phyloP scores from a whole-genome alignment of 2,329 filamentous ascomycete species.

The Aspergillus brasiliensis region DNA sequence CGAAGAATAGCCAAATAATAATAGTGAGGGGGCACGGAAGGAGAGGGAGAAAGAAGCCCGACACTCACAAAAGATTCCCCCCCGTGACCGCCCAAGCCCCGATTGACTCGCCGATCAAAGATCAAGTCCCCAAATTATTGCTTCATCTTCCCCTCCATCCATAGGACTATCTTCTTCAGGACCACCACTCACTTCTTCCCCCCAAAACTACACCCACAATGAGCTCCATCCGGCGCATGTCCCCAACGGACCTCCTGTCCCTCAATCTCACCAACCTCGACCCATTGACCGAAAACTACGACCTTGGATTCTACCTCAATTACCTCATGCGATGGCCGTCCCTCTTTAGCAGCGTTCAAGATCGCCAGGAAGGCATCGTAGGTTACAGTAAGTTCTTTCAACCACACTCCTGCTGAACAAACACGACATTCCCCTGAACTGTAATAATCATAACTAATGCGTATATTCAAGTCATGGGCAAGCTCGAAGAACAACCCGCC shows the following conservation, averaged over 20 bases:
- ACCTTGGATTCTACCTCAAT: slow-evolving; percentile 90
- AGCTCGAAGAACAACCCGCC: slow-evolving; percentile 83
- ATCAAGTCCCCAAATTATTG: slow-evolving; percentile 3
- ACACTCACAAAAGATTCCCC: slow-evolving; percentile 5
- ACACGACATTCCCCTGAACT: background rate
- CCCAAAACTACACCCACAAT: slow-evolving; percentile 51
- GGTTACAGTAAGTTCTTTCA: slow-evolving; percentile 73
- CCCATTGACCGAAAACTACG: slow-evolving; percentile 96
- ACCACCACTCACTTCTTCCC: background rate
- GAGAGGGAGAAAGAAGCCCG: background rate
- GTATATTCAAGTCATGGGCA: slow-evolving; percentile 81
- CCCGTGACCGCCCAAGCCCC: slow-evolving; percentile 32
- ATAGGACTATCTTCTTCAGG: background rate
- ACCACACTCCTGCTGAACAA: slow-evolving; percentile 4
- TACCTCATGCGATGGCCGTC: slow-evolving; percentile 96
- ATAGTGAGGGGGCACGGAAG: background rate
- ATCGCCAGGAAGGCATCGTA: slow-evolving; percentile 81
- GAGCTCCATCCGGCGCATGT: slow-evolving; percentile 85
- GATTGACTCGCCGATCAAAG: slow-evolving; percentile 14
- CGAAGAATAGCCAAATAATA: background rate
- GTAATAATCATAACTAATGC: background rate
- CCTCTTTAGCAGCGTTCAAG: slow-evolving; percentile 89
- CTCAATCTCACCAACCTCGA: slow-evolving; percentile 96
- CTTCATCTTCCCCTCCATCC: background rate
- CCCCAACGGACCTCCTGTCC: slow-evolving; percentile 78